Base-by-base conservation (phyloP, 441 rosid genomes). In the Erodium chrysanthum region DNA sequence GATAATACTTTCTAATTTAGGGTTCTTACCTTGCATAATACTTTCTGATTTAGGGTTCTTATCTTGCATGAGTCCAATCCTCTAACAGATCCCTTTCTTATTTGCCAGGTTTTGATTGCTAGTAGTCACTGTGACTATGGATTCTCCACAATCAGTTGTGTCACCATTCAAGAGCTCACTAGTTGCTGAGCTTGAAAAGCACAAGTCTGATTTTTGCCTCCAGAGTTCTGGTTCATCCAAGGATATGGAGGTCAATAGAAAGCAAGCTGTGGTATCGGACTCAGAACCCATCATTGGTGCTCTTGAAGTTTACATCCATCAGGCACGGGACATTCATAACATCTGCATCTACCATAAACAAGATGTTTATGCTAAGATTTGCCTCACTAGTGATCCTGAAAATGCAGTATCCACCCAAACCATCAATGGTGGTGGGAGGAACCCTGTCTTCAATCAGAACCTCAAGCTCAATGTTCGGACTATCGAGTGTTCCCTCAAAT, bases 261-360 rank as follows among this genome's bases (percentile, higher is more conserved):
- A 77, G 27, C 84, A 75, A 70, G 67, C 74, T 40, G 54, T 23
- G 33, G 70, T 12, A 54, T 74, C 68, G 59, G 78, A 75, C 64
- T 65, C 21, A 21, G 80, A 78, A 70, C 78, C 76, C 62, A 77
- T 66, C 75, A 70, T 91, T 29, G 97, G 99, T 35, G 73, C 76
- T 27, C 91, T 94, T 50, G 86, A 86, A 69, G 94, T 91, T 68
- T 84, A 70, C 78, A 74, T 94, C 14, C 96, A 91, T 76, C 91
- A 88, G 77, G 99, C 99, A n/a, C 84, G 99, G 75, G 99, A 94
- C 75, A 91, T 94, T 68, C 99, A 94, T 0, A 94, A 94, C 88
- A 87, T 94, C 75, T 94, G 99, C 88, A 94, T 94, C 79, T 94
- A 94, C 86, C 99, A 94, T 78, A 94, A 94, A 84, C 99, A 94